Conservation (phyloP, 495 filamentous ascomycete genomes). For the Lepraria neglecta region DNA sequence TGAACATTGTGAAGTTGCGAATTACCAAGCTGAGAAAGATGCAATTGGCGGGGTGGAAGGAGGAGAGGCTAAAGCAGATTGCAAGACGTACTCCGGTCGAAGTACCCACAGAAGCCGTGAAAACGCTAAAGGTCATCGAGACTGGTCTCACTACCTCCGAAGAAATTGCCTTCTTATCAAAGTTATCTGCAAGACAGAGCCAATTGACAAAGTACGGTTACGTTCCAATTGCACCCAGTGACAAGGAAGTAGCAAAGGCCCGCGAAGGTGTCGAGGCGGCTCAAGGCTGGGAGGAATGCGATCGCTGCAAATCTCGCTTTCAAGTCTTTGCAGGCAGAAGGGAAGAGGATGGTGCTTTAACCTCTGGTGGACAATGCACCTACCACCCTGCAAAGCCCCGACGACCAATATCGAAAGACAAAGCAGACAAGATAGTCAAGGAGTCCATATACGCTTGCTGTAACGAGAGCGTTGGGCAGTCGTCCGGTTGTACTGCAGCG, state of each 20-base stretch:
- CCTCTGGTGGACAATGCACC: slow-evolving; percentile 67
- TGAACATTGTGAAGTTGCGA: slow-evolving; percentile 71
- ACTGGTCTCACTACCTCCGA: slow-evolving; percentile 62
- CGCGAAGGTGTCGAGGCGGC: slow-evolving; percentile 56
- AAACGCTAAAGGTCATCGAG: slow-evolving; percentile 38
- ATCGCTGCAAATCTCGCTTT: slow-evolving; percentile 78
- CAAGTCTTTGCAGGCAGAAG: slow-evolving; percentile 87
- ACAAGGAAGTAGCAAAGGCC: slow-evolving; percentile 55
- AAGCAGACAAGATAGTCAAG: slow-evolving; percentile 40
- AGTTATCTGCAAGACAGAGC: slow-evolving; percentile 53
- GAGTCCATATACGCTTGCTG: slow-evolving; percentile 74
- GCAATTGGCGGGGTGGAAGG: slow-evolving; percentile 24
- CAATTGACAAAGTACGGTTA: slow-evolving; percentile 66
- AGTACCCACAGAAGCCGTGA: slow-evolving; percentile 12
- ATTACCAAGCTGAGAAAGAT: slow-evolving; percentile 70
- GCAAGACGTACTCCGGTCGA: slow-evolving; percentile 24
- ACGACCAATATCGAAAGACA: slow-evolving; percentile 41
- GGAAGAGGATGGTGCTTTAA: slow-evolving; percentile 68
- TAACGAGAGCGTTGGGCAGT: slow-evolving; percentile 58
- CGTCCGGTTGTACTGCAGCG: slow-evolving; percentile 62
- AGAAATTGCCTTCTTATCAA: slow-evolving; percentile 58
- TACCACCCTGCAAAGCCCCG: slow-evolving; percentile 67
- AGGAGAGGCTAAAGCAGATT: slow-evolving; percentile 38
- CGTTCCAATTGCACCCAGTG: slow-evolving; percentile 56
- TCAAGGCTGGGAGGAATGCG: slow-evolving; percentile 77